Evolutionary conservation across 2,329 filamentous ascomycete species (phyloP), one percentile per base, ranked within the genome.

Genomic region (Penicillium sp.): DNA sequence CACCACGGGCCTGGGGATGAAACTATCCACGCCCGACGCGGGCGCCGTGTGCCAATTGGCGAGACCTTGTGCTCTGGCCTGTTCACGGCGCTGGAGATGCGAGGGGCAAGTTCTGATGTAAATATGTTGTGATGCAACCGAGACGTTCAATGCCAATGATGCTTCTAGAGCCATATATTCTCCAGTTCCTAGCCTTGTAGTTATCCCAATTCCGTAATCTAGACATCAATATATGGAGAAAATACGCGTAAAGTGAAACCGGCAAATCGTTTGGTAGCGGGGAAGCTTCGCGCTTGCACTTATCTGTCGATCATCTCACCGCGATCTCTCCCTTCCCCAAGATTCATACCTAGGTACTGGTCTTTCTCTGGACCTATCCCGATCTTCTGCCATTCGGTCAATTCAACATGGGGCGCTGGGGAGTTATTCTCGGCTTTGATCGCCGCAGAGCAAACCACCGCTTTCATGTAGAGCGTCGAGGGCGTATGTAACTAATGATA

Each of bases 371-470:
- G 15, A 35, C 13, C 6, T 3, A 9, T 18, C n/a, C 8, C n/a
- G n/a, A 15, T 15, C 7, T 33, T 35, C 15, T 41, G 5, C 23
- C 15, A 23, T 4, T 29, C 24, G 25, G 13, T 24, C 18, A 27
- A 28, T 42, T 37, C 46, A 56, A 25, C 1, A 75, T 75, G 72
- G 70, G 68, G 6, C 57, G 65, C 47, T 74, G 71, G 71, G 60
- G 54, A 18, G 59, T 63, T 48, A 46, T 74, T 9, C 68, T 74
- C 46, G 54, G 47, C 29, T 49, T 58, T 10, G 61, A 65, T 43
- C 50, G 50, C 23, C 59, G 61, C 18, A 57, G 59, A 35, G 59
- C 66, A 41, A 57, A 60, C 38, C 66, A 64, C 29, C 68, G 63
- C 50, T 43, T 68, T 18, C 61, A 66, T 44, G 64, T 68, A 42